Conservation (phyloP, 257 asterid genomes). For the Lycium barbarum region DNA sequence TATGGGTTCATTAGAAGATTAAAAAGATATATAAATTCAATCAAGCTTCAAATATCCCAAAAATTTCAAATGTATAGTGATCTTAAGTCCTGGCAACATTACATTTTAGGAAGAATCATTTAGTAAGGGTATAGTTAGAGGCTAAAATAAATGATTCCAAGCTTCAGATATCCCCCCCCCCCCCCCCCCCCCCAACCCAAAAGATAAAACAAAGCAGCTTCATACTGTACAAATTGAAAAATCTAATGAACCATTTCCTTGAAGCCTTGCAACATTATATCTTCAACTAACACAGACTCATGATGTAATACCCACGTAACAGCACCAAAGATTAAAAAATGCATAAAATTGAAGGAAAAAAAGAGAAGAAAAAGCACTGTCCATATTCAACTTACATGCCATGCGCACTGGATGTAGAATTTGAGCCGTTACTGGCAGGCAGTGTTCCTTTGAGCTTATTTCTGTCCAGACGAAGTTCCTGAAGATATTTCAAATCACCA, state of each 20-base stretch:
- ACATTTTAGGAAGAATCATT: neutral
- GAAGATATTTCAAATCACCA: conserved; percentile 72
- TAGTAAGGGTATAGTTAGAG: neutral
- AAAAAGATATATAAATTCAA: neutral
- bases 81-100: neutral
- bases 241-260: neutral
- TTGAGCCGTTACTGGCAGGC: conserved; percentile 66
- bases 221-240: neutral
- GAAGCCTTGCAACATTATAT: neutral
- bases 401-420: conserved; percentile 43
- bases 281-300: neutral
- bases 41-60: conserved; percentile 16
- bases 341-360: conserved; percentile 8
- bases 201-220: neutral
- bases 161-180: neutral
- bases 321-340: neutral
- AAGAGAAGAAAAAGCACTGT: conserved; percentile 35
- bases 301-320: conserved; percentile 19
- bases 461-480: conserved; percentile 84
- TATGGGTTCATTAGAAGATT: neutral
- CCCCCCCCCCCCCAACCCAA: neutral
- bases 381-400: conserved; percentile 62
- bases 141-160: neutral
- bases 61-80: neutral
- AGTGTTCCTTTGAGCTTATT: conserved; percentile 75